A percentile compares a stretch with the other conserved stretches of the same genome.
These are phyloP conservation scores for Macrocybe sp. DNA, from an alignment of 1,284 basidiomycete species.

Conservation along the genomic window DNA sequence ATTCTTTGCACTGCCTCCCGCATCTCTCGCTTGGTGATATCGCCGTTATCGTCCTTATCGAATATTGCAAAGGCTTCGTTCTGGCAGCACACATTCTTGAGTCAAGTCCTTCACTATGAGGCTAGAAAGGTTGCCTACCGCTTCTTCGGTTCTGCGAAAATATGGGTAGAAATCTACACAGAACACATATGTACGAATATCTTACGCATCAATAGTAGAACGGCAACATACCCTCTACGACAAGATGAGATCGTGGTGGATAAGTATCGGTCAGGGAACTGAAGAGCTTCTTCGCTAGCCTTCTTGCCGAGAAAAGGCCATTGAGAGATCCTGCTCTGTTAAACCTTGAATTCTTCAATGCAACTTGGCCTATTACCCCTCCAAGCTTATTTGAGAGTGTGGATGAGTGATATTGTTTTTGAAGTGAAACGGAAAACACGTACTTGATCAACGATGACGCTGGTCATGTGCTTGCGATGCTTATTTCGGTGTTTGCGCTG, in stretches of 20 bases:
- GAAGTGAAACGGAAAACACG: slow-evolving; percentile 2
- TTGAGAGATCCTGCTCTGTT: slow-evolving; percentile 51
- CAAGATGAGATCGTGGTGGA: slow-evolving; percentile 53
- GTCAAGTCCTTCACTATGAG: not conserved
- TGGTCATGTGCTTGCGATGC: slow-evolving; percentile 50
- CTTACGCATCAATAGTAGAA: slow-evolving; percentile 1
- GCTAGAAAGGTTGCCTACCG: slow-evolving; percentile 32
- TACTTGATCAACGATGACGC: slow-evolving; percentile 68
- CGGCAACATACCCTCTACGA: slow-evolving; percentile 53
- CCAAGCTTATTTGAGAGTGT: slow-evolving; percentile 30
- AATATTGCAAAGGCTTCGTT: slow-evolving; percentile 72
- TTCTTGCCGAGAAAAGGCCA: slow-evolving; percentile 64
- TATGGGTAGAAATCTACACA: slow-evolving; percentile 68
- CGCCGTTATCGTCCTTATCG: slow-evolving; percentile 82
- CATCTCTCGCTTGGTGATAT: slow-evolving; percentile 80
- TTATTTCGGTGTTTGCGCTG: slow-evolving; percentile 28
- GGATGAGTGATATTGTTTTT: not conserved
- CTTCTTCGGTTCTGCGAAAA: slow-evolving; percentile 68
- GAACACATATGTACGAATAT: not conserved
- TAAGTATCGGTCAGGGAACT: slow-evolving; percentile 56
- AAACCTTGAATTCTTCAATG: slow-evolving; percentile 61
- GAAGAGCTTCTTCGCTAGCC: slow-evolving; percentile 73
- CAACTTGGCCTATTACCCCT: slow-evolving; percentile 65
- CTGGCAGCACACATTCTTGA: slow-evolving; percentile 25
- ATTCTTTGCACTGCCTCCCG: slow-evolving; percentile 80